phyloP scores from a whole-genome alignment of 2,329 filamentous ascomycete species.

The Sphaerulina vaccinii region DNA sequence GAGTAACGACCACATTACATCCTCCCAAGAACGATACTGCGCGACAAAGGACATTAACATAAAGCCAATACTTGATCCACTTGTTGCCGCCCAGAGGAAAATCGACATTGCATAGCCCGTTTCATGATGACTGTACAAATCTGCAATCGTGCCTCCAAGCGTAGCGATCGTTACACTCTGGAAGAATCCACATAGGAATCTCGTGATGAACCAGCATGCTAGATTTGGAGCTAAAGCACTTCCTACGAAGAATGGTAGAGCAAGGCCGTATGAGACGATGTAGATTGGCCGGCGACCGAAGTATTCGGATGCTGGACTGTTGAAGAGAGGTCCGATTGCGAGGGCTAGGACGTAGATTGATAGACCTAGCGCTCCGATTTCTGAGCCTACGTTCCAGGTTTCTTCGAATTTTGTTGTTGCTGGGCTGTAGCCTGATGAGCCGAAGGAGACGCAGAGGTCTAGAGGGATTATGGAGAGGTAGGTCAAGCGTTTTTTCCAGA shows the following conservation, averaged over 20 bases:
- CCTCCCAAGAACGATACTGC: conserved; percentile 16
- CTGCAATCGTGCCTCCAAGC: conserved; percentile 44
- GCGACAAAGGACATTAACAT: conserved; percentile 42
- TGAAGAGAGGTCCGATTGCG: conserved; percentile 36
- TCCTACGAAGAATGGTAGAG: conserved; percentile 44
- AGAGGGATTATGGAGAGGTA: conserved; percentile 17
- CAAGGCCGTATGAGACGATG: conserved; percentile 40
- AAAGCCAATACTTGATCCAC: conserved; percentile 43
- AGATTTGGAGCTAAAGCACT: conserved; percentile 45
- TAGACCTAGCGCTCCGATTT: conserved; percentile 46
- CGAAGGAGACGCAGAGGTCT: conserved; percentile 36
- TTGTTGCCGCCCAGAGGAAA: conserved; percentile 46
- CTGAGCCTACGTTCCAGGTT: conserved; percentile 43
- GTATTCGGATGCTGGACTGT: conserved; percentile 18
- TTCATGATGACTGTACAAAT: conserved; percentile 48
- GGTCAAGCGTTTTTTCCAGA: conserved; percentile 16
- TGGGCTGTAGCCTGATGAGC: conserved; percentile 49
- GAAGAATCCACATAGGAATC: conserved; percentile 46
- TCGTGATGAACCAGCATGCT: conserved; percentile 43
- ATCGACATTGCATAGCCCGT: conserved; percentile 44
- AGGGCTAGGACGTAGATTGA: conserved; percentile 47
- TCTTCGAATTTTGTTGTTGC: conserved; percentile 42
- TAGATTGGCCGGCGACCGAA: conserved; percentile 20
- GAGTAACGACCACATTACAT: conserved; percentile 19
- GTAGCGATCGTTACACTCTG: conserved; percentile 42